Base-by-base conservation (phyloP, 2,329 filamentous ascomycete species). In the Arachnomyces sp. region DNA sequence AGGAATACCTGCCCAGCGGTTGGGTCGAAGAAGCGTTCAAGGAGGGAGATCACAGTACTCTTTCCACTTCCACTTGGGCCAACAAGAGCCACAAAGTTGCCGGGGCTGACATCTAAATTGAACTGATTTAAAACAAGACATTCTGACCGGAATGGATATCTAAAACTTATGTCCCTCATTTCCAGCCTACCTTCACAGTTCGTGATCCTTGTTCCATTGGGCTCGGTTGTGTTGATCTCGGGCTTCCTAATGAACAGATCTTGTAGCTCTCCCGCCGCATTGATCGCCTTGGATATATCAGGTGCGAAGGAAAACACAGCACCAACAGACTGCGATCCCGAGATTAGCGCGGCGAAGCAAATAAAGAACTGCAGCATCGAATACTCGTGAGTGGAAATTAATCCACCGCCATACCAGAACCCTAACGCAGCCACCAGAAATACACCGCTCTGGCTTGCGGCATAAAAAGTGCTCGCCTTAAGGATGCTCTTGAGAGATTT, bases 111-210 rank as follows among this genome's bases (percentile, higher is more conserved):
- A 1, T 74, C 63, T 1, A 98, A 74, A 42, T 71, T 84, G 42
- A 96, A 84, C 48, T 82, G 79, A 32, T 92, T 71, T 80, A 96
- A 90, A 30, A 96, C 84, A 2, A 80, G 76, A 3, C 94, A 88
- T 53, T 95, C 89, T 0, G 89, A 86, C 9, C 92, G 78, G 4
- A 88, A 94, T 3, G 92, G 92, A 55, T 98, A 96, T 52, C 95
- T 90, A 63, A 94, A 89, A 61, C 84, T 92, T 57, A 96, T 73
- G 50, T 86, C 75, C 50, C 81, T 77, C 33, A 98, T 74, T 49
- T 89, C 82, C 42, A 98, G 81, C 12, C 77, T 78, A 18, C 92
- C 92, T 44, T 82, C 70, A 25, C 59, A 52, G 61, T 64, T 2
- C 53, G 57, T 38, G 64, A 65, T 15, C 62, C 62, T 25, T 51